Evolutionary conservation across 2,329 filamentous ascomycete genomes (phyloP).

Genomic region (Grosmannia clavigera): DNA sequence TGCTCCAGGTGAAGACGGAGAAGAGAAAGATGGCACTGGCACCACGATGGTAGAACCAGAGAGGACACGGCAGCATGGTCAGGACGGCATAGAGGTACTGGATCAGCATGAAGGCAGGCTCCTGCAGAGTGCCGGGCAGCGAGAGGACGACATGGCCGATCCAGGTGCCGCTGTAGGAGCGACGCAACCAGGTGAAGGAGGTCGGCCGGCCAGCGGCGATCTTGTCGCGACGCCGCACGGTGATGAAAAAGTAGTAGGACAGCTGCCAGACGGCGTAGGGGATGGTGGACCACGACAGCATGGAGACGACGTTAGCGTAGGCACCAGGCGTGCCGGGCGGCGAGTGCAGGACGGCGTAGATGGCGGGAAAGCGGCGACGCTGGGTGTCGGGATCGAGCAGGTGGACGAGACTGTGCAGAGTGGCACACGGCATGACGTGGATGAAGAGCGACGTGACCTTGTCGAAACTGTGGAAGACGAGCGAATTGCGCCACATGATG

Average conservation of each 20-base stretch:
- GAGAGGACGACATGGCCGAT: slow-evolving; percentile 76
- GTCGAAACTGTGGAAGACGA: slow-evolving; percentile 97
- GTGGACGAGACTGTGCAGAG: slow-evolving; percentile 86
- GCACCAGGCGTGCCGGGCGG: slow-evolving; percentile 61
- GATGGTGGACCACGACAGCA: slow-evolving; percentile 89
- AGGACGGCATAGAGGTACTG: slow-evolving; percentile 84
- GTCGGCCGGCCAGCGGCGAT: slow-evolving; percentile 92
- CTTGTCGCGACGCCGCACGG: slow-evolving; percentile 84
- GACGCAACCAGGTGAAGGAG: slow-evolving; percentile 92
- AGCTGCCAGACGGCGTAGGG: slow-evolving; percentile 93
- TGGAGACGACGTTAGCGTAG: slow-evolving; percentile 63
- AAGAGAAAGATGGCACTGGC: slow-evolving; percentile 66
- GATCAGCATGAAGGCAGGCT: slow-evolving; percentile 88
- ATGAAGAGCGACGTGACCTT: slow-evolving; percentile 98
- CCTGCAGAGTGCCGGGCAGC: slow-evolving; percentile 65
- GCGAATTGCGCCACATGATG: slow-evolving; percentile 97
- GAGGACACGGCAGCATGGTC: slow-evolving; percentile 86
- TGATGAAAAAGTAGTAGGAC: slow-evolving; percentile 88
- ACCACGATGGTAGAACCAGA: slow-evolving; percentile 88
- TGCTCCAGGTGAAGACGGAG: slow-evolving; percentile 81
- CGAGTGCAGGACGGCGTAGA: slow-evolving; percentile 65
- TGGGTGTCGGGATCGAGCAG: slow-evolving; percentile 56
- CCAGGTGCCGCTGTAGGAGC: slow-evolving; percentile 79
- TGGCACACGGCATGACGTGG: slow-evolving; percentile 95
- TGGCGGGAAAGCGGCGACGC: slow-evolving; percentile 63